Conservation (phyloP, 2,329 filamentous ascomycete species). For the Talaromyces sp. region DNA sequence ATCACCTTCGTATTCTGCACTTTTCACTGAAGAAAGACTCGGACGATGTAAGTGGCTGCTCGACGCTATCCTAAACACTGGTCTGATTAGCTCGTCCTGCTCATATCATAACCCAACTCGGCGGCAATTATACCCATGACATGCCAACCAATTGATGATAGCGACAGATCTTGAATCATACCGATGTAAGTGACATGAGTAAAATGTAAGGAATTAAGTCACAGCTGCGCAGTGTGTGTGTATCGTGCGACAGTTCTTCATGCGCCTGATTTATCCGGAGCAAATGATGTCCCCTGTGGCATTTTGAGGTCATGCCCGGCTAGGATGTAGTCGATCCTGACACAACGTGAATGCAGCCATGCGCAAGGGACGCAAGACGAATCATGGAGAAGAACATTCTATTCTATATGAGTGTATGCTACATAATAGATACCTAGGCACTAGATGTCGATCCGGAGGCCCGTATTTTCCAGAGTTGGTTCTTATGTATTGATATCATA, state of each 20-base stretch:
- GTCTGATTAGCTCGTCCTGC: not conserved
- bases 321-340: not conserved
- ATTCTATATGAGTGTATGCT: no score
- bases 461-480: not conserved
- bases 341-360: not conserved
- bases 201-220: not conserved
- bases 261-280: not conserved
- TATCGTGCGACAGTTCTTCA: slow-evolving; percentile 3
- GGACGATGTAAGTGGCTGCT: slow-evolving; percentile 2
- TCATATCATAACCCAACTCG: not conserved
- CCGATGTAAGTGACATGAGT: not conserved
- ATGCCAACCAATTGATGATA: not conserved
- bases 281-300: not conserved
- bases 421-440: no score
- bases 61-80: not conserved
- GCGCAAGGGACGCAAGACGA: not conserved
- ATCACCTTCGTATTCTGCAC: not conserved
- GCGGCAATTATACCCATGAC: not conserved
- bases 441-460: not conserved
- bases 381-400: not conserved
- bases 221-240: not conserved
- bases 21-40: not conserved
- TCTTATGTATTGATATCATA: slow-evolving; percentile 7
- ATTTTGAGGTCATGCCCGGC: not conserved
- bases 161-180: not conserved